Conservation (phyloP, 805 yeast species). For the Danielozyma ontarioensis region DNA sequence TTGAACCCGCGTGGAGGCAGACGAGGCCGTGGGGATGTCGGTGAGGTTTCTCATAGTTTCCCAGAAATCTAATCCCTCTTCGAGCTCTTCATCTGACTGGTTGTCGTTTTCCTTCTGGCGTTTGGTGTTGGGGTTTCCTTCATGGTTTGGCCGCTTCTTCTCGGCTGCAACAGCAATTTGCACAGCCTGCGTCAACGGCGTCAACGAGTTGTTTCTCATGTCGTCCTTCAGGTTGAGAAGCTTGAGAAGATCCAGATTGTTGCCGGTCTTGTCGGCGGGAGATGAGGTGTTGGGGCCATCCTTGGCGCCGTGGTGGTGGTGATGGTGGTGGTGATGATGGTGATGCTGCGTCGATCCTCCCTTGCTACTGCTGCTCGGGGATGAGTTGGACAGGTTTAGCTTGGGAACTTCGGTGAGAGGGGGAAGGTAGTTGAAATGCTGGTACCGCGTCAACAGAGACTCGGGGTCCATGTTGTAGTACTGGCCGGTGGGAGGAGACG, state of each 20-base stretch:
- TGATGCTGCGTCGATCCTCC: slow-evolving; percentile 13
- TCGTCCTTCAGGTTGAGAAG: slow-evolving; percentile 32
- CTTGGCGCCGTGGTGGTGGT: slow-evolving; percentile 13
- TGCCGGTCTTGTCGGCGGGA: neutral
- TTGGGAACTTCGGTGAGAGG: slow-evolving; percentile 69
- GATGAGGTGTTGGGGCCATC: neutral
- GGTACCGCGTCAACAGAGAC: slow-evolving; percentile 18
- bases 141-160: slow-evolving; percentile 8
- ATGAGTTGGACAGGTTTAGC: slow-evolving; percentile 52
- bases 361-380: slow-evolving; percentile 23
- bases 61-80: slow-evolving; percentile 68
- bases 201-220: slow-evolving; percentile 12
- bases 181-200: slow-evolving; percentile 39
- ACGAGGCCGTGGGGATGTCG: slow-evolving; percentile 13
- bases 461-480: slow-evolving; percentile 8
- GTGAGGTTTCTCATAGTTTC: slow-evolving; percentile 60
- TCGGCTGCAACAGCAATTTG: slow-evolving; percentile 32
- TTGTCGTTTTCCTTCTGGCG: slow-evolving; percentile 4
- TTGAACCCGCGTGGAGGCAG: neutral
- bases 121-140: slow-evolving; percentile 3
- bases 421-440: slow-evolving; percentile 72
- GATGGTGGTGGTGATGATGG: slow-evolving; percentile 28
- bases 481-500: slow-evolving; percentile 1
- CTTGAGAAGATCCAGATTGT: slow-evolving; percentile 30
- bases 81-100: slow-evolving; percentile 38